Percentiles rank a stretch among this genome's conserved stretches.
Conservation (phyloP, 805 yeast genomes). For the Pichia deserticola region DNA sequence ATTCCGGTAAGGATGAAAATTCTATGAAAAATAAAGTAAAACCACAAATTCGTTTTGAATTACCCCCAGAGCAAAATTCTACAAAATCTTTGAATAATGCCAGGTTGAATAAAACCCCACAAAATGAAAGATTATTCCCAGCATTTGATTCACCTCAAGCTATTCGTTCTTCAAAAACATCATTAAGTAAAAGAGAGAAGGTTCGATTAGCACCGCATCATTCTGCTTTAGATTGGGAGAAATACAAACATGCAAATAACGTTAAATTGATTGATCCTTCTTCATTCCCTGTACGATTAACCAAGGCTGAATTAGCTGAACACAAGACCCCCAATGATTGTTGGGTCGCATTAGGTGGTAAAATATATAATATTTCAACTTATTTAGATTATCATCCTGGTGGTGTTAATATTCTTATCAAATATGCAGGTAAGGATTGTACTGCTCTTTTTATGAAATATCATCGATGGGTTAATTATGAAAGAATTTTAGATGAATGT, state of each 20-base stretch:
- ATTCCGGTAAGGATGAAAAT: too few species aligned
- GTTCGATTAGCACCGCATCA: constrained; percentile 69
- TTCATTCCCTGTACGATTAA: constrained; percentile 47
- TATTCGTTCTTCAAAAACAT: constrained; percentile 6
- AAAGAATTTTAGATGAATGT: constrained; percentile 72
- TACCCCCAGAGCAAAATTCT: background rate
- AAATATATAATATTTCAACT: constrained; percentile 80
- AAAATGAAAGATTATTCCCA: constrained; percentile 10
- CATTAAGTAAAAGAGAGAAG: constrained; percentile 34
- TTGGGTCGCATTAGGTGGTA: constrained; percentile 78
- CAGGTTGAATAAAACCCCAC: background rate
- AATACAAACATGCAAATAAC: constrained; percentile 40
- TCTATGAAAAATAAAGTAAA: too few species aligned
- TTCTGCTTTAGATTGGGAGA: constrained; percentile 86
- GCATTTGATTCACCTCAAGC: constrained; percentile 16
- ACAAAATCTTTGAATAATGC: too few species aligned
- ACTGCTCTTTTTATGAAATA: constrained; percentile 68
- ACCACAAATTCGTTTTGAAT: background rate
- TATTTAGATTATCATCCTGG: constrained; percentile 91
- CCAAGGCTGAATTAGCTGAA: constrained; percentile 39
- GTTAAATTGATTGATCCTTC: constrained; percentile 45
- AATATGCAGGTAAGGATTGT: constrained; percentile 79
- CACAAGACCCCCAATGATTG: constrained; percentile 64
- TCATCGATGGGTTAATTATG: constrained; percentile 71
- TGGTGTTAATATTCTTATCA: constrained; percentile 70